These are phyloP conservation scores for Trypanosoma grayi DNA, from an alignment of 208 protist genomes.

Conservation along the genomic window DNA sequence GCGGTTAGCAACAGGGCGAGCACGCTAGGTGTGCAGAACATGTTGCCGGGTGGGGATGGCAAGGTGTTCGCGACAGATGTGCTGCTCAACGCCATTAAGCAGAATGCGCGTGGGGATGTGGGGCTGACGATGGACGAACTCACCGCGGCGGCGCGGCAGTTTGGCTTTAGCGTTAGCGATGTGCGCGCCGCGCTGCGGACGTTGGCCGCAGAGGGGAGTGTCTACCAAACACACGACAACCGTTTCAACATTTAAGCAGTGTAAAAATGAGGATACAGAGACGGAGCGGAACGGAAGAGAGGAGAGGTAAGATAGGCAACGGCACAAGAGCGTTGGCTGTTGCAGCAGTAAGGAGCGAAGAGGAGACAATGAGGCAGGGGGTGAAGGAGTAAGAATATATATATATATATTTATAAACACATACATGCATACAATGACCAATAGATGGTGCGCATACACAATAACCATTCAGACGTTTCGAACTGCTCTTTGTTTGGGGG, in stretches of 20 bases:
- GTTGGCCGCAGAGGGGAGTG: conserved; percentile 66
- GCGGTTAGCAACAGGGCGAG: conserved; percentile 55
- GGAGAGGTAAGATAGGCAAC: not conserved
- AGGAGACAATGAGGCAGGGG: not conserved
- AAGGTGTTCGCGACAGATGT: conserved; percentile 81
- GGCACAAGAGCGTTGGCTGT: too few relatives aligned
- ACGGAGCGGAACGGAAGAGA: not conserved
- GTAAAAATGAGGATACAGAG: conserved; percentile 1
- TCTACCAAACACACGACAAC: conserved; percentile 86
- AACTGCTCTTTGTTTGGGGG: too few relatives aligned
- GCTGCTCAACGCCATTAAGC: conserved; percentile 66
- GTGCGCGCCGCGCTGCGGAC: conserved; percentile 71
- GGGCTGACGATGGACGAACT: conserved; percentile 86
- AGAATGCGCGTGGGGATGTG: conserved; percentile 41
- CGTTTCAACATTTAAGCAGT: conserved; percentile 68
- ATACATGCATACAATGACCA: too few relatives aligned
- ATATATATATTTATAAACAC: too few relatives aligned
- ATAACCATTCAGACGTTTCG: too few relatives aligned
- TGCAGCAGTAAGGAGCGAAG: not conserved
- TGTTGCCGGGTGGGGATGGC: conserved; percentile 59
- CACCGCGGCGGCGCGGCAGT: conserved; percentile 51
- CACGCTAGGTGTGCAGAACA: conserved; percentile 60
- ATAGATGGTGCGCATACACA: too few relatives aligned
- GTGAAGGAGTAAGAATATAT: too few relatives aligned
- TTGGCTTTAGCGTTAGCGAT: conserved; percentile 63